These are phyloP conservation scores for Bryoglossum gracile DNA, from an alignment of 495 filamentous ascomycete genomes.

Conservation along the genomic window DNA sequence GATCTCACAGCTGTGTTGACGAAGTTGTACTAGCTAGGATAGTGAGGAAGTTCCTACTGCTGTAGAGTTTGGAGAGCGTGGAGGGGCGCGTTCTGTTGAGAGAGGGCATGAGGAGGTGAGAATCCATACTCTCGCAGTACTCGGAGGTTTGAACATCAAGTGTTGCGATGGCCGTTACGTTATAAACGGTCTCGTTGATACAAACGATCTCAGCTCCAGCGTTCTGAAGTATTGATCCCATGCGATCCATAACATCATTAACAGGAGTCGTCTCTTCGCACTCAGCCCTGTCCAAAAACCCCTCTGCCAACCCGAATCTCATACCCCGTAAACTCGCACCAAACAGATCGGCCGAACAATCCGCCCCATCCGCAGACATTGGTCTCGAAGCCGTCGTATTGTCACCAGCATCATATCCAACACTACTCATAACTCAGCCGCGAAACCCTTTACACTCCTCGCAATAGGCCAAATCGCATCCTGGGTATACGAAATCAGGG, in stretches of 20 bases:
- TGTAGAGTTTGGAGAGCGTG: constrained; percentile 39
- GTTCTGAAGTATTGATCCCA: constrained; percentile 27
- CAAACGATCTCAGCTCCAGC: constrained; percentile 35
- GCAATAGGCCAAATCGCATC: constrained; percentile 56
- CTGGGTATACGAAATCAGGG: constrained; percentile 56
- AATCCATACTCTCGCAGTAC: constrained; percentile 42
- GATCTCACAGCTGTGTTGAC: constrained; percentile 42
- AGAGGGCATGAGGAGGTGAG: constrained; percentile 36
- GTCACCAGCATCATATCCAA: constrained; percentile 38
- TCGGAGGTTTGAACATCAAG: constrained; percentile 54
- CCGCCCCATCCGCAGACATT: constrained; percentile 27
- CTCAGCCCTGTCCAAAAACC: constrained; percentile 34
- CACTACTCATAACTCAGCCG: constrained; percentile 46
- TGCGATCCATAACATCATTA: constrained; percentile 37
- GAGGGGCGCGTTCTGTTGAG: constrained; percentile 27
- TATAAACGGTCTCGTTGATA: constrained; percentile 44
- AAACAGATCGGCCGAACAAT: constrained; percentile 33
- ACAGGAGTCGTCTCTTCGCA: constrained; percentile 45
- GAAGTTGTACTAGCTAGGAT: constrained; percentile 47
- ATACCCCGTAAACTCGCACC: constrained; percentile 30
- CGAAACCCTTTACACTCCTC: constrained; percentile 45
- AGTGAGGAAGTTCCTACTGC: constrained; percentile 41
- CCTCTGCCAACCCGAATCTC: constrained; percentile 40
- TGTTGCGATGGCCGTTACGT: constrained; percentile 35
- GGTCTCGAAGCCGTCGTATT: constrained; percentile 37